Conservation (phyloP, 2,329 filamentous ascomycete genomes). For the Arthrobotrys pseudoclavata region DNA sequence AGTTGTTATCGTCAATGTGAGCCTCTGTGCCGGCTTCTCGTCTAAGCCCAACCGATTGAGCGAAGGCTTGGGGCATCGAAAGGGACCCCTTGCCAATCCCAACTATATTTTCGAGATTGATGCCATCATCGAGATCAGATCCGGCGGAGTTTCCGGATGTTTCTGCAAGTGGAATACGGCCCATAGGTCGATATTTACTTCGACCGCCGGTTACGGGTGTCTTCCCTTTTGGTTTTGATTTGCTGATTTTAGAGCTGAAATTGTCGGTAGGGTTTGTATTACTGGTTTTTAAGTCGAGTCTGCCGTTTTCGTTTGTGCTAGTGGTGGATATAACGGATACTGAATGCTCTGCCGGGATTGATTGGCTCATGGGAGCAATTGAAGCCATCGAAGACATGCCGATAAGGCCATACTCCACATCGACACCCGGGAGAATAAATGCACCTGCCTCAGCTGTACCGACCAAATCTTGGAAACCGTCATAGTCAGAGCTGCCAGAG, state of each 20-base stretch:
- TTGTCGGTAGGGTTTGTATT: neutral
- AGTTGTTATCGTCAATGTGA: neutral
- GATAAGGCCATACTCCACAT: neutral
- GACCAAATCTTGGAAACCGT: constrained; percentile 2
- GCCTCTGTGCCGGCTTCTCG: neutral
- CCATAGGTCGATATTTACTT: neutral
- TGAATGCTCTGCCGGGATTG: neutral
- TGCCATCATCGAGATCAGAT: constrained; percentile 17
- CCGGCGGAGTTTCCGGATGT: constrained; percentile 9
- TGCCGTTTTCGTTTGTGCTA: neutral
- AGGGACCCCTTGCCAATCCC: neutral
- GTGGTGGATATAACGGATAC: neutral
- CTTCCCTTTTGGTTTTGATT: constrained; percentile 16
- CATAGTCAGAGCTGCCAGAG: constrained; percentile 25
- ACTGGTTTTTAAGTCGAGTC: neutral
- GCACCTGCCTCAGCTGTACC: constrained; percentile 16
- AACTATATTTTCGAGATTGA: constrained; percentile 9
- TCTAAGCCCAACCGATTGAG: neutral
- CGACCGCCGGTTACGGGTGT: neutral
- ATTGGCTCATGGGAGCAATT: constrained; percentile 9
- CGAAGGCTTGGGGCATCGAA: constrained; percentile 14
- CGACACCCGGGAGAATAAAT: constrained; percentile 5
- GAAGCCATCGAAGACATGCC: neutral
- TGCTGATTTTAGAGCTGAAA: neutral
- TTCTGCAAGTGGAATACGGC: neutral